Conservation (phyloP, 805 yeast genomes). For the Dipodascus geniculatus region DNA sequence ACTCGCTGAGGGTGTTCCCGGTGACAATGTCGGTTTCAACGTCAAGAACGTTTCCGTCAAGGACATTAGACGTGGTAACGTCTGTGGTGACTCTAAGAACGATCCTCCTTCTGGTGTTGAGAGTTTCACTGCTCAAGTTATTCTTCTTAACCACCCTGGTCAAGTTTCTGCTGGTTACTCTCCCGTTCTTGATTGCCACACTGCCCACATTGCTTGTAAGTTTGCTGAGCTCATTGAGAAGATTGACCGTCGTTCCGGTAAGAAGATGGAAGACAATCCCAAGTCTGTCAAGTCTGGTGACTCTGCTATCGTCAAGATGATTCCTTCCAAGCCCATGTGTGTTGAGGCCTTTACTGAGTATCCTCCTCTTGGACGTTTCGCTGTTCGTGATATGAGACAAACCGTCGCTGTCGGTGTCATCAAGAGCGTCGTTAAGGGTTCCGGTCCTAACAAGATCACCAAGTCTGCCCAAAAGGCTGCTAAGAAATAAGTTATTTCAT, state of each 20-base stretch:
- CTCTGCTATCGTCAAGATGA: conserved; percentile 86
- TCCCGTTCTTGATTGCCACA: conserved; percentile 88
- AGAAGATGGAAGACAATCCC: conserved; percentile 79
- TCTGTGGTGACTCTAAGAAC: conserved; percentile 80
- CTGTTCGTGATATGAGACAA: conserved; percentile 99
- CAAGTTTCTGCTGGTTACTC: conserved; percentile 85
- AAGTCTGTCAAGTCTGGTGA: conserved; percentile 94
- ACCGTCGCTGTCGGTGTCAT: conserved; percentile 99
- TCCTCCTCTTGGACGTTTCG: conserved; percentile 96
- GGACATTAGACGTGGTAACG: conserved; percentile 90
- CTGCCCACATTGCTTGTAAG: conserved; percentile 87
- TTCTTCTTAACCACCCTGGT: conserved; percentile 86
- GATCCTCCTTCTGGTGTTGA: conserved; percentile 75
- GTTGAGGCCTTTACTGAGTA: conserved; percentile 90
- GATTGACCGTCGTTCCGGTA: conserved; percentile 91
- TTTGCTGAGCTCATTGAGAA: conserved; percentile 68
- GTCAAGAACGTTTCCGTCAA: conserved; percentile 82
- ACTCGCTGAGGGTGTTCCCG: conserved; percentile 70
- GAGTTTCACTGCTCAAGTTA: conserved; percentile 78
- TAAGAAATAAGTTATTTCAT: conserved; percentile 42
- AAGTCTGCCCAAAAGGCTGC: conserved; percentile 85
- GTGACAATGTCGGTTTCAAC: conserved; percentile 88
- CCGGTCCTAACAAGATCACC: conserved; percentile 88
- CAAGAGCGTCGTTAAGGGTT: conserved; percentile 72
- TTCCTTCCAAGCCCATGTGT: conserved; percentile 86